Base-by-base conservation (phyloP, 2,329 filamentous ascomycete species). In the Dothistroma septosporum region DNA sequence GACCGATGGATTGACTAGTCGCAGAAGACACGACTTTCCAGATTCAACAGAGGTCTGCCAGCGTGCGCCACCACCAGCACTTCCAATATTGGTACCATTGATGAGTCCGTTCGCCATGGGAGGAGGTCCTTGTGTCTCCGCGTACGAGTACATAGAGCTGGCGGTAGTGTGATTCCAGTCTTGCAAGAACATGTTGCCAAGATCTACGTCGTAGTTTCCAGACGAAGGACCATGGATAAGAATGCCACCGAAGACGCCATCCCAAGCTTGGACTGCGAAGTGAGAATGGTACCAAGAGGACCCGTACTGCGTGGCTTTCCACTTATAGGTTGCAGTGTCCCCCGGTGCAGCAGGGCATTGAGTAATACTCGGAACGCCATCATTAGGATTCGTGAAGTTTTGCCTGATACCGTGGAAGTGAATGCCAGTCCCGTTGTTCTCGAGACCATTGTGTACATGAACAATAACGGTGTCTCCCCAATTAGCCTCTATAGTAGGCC, bases 361-460 rank as follows among this genome's bases (percentile, higher is more conserved):
- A 0, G 76, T 77, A 11, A 78, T 67, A 47, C 77, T 75, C 49
- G 74, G 74, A 48, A 77, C 79, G 47, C 80, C 80, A 57, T 82
- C 80, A 57, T 81, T 76, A 58, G 80, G 75, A 64, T 80, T 82
- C 1, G 79, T 84, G 64, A 79, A 80, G 61, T 80, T 74, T 67
- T 87, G 85, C 8, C 82, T 80, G 32, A 88, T 75, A 24, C 84
- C 86, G 65, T 87, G 85, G 73, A 79, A 87, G 68, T 87, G 85
- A 75, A 82, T 74, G 12, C 76, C 70, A 16, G 79, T 82, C 35
- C 79, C 80, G 59, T 82, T 81, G 41, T 73, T 66, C 11, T 59
- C 54, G 2, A 79, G 71, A 21, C 68, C 74, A 55, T 78, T 69
- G 41, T 73, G 75, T 6, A 76, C 71, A 57, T 61, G 58, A 12